Base-by-base conservation (phyloP, 495 filamentous ascomycete species). In the Lasiosphaeria hispida region DNA sequence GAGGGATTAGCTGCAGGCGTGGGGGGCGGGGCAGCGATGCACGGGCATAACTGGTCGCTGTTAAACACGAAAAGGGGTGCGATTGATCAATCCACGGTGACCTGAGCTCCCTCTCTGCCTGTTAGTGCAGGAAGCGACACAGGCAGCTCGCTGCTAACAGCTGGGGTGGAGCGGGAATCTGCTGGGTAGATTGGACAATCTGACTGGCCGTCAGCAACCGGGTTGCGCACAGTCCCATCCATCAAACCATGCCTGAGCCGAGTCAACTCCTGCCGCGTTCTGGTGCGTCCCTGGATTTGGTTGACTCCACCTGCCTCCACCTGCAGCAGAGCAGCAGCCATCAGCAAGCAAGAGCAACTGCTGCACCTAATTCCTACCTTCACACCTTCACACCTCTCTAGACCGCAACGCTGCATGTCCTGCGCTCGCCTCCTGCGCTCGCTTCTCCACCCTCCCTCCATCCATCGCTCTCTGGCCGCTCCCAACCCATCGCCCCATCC, bases 1-100 rank as follows among this genome's bases (percentile, higher is more conserved):
- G 49, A 36, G 34, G 49, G 7, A 7, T 47, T 33, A 45, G 53
- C 53, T 55, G 42, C 42, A n/a, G 17, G 49, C 49, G 49, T 47
- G 53, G 15, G 42, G 53, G 53, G 53, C 43, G 53, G 53, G 34
- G 43, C 43, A 47, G 13, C 38, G 36, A 38, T 55, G 53, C 53
- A 55, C 53, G 53, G 53, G 53, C 53, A 47, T 55, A 55, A 52
- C 36, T 48, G 34, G 42, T 18, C 33, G 15, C 23, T 55, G 53
- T 40, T 55, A 55, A 47, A 30, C 7, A 19, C 23, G 39, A 34
- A 37, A 55, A 55, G 23, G 53, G 53, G 53, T 55, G 53, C 41
- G 14, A 55, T 38, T 39, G 41, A 40, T 48, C 41, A 18, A 35
- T 11, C 38, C 30, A 39, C 35, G 53, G 51, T 41, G 53, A 34